These are phyloP conservation scores for Penicillium mononematosum DNA, from an alignment of 495 filamentous ascomycete species.

Conservation along the genomic window DNA sequence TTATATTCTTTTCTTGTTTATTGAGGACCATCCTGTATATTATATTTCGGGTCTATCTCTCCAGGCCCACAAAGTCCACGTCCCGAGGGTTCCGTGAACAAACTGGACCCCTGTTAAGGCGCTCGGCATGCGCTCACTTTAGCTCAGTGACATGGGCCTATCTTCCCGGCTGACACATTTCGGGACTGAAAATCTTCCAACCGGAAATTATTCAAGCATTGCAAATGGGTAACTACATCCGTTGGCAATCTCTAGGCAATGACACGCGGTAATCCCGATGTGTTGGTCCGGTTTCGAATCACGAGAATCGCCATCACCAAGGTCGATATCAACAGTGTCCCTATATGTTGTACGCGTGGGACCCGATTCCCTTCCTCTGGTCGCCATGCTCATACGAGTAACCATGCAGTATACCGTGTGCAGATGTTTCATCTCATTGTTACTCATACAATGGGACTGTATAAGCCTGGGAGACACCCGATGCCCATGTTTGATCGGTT, in stretches of 20 bases:
- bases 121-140: neutral
- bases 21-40: neutral
- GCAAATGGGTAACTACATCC: neutral
- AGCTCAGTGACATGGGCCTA: neutral
- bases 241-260: neutral
- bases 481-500: too few relatives aligned
- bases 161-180: neutral
- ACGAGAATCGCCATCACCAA: neutral
- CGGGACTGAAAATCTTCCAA: neutral
- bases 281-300: neutral
- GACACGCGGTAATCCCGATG: neutral
- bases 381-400: neutral
- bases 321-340: neutral
- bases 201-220: neutral
- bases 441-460: neutral
- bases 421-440: neutral
- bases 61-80: neutral
- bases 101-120: neutral
- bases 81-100: neutral
- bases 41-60: neutral
- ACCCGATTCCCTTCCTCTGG: neutral
- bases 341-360: neutral
- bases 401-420: neutral
- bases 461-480: neutral
- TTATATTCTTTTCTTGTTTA: neutral